phyloP scores from a whole-genome alignment of 1,139 yeast genomes.

The Suhomyces taliae region DNA sequence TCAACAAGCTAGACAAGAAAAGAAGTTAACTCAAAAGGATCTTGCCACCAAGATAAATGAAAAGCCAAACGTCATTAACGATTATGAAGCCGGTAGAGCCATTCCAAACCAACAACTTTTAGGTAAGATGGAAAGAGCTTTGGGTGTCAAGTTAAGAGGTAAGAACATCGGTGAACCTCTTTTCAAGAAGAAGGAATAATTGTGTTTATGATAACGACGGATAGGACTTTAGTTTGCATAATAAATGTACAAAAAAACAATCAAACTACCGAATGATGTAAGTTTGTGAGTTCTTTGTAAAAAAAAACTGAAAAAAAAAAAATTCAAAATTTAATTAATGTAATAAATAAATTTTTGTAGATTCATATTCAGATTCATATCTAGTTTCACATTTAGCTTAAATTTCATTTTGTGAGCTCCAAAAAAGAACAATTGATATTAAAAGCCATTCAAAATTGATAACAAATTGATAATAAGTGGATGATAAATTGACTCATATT shows the following conservation, averaged over 20 bases:
- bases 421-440: no score
- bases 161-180: constrained; percentile 93
- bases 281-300: no score
- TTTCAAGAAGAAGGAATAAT: constrained; percentile 57
- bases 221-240: constrained; percentile 9
- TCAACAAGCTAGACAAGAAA: constrained; percentile 82
- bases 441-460: no score
- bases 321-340: neutral
- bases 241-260: neutral
- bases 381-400: no score
- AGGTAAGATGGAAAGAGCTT: constrained; percentile 88
- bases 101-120: constrained; percentile 94
- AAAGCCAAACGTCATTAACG: constrained; percentile 93
- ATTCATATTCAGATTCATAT: no score
- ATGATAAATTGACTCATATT: no score
- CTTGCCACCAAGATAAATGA: constrained; percentile 93
- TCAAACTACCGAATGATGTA: no score
- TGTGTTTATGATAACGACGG: constrained; percentile 5
- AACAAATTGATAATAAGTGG: no score
- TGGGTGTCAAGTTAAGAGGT: constrained; percentile 95
- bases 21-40: constrained; percentile 90
- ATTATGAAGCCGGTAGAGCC: constrained; percentile 96
- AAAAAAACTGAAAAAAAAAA: no score
- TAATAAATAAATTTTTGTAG: no score
- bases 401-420: no score